These are phyloP conservation scores for Meyerozyma carpophila DNA, from an alignment of 1,139 yeast species.

Conservation along the genomic window DNA sequence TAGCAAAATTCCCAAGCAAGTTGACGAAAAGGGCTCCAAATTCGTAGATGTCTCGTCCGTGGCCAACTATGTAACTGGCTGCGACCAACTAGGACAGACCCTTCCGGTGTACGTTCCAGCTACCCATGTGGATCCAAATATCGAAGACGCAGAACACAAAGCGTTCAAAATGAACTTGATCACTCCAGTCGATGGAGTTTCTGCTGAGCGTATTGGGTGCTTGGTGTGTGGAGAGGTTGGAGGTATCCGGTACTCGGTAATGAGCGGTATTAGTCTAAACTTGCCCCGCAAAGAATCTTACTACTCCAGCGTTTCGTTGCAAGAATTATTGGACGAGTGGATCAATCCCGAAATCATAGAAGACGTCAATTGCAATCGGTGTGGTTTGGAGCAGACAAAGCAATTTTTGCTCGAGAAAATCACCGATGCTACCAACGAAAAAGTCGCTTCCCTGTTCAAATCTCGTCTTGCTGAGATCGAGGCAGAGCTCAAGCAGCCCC, in stretches of 20 bases:
- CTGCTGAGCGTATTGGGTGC: conserved; percentile 86
- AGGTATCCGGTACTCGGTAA: conserved; percentile 78
- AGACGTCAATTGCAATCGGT: conserved; percentile 89
- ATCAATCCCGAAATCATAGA: conserved; percentile 77
- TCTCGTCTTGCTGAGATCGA: conserved; percentile 53
- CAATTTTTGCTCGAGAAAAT: conserved; percentile 45
- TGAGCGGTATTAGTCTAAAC: conserved; percentile 75
- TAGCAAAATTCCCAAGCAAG: conserved; percentile 4
- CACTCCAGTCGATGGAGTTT: conserved; percentile 87
- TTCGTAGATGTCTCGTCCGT: conserved; percentile 21
- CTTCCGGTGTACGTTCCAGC: conserved; percentile 71
- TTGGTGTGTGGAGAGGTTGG: conserved; percentile 88
- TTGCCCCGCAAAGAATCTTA: conserved; percentile 36
- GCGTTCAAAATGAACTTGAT: conserved; percentile 53
- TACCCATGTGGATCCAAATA: conserved; percentile 65
- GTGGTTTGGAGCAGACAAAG: conserved; percentile 65
- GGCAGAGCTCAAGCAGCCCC: conserved; percentile 53
- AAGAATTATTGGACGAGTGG: conserved; percentile 66
- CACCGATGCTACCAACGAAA: conserved; percentile 24
- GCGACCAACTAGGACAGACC: conserved; percentile 45
- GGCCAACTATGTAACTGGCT: conserved; percentile 35
- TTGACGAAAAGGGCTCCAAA: conserved; percentile 7
- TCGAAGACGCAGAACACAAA: conserved; percentile 31
- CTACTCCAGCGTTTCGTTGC: conserved; percentile 42
- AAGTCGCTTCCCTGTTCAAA: conserved; percentile 40